Evolutionary conservation across 2,329 filamentous ascomycete genomes (phyloP).

Genomic region (Kalaharituber pfeilii): DNA sequence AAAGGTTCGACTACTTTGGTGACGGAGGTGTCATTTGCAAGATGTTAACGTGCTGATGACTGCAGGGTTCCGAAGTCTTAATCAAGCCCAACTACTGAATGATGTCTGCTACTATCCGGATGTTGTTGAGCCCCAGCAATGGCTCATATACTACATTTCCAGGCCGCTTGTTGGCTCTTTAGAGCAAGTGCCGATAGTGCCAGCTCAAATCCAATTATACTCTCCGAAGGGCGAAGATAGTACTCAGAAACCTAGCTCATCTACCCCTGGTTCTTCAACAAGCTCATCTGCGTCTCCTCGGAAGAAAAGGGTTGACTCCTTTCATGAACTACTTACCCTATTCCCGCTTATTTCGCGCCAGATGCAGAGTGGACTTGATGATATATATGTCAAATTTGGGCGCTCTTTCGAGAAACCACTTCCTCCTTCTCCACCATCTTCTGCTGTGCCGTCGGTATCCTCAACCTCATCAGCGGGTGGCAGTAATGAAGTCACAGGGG

Average conservation of each 20-base stretch:
- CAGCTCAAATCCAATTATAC: constrained; percentile 10
- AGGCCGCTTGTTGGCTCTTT: constrained; percentile 68
- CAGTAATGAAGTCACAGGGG: constrained; percentile 4
- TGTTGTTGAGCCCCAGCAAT: constrained; percentile 74
- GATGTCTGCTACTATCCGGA: constrained; percentile 83
- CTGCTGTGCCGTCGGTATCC: constrained; percentile 30
- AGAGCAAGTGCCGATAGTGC: constrained; percentile 34
- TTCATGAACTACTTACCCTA: constrained; percentile 72
- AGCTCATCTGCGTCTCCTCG: constrained; percentile 34
- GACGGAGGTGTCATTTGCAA: not conserved
- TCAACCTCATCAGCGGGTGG: not conserved
- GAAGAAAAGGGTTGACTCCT: constrained; percentile 84
- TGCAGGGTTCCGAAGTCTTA: constrained; percentile 73
- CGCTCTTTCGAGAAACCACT: constrained; percentile 70
- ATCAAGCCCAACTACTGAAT: constrained; percentile 69
- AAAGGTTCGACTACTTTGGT: constrained; percentile 46
- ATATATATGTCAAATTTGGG: constrained; percentile 75
- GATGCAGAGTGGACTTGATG: constrained; percentile 84
- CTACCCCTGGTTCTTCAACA: constrained; percentile 26
- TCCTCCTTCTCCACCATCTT: constrained; percentile 35
- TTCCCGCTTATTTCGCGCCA: constrained; percentile 93
- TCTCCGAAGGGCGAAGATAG: constrained; percentile 3
- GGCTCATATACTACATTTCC: constrained; percentile 93
- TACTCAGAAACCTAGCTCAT: constrained; percentile 11
- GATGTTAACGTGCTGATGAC: constrained; percentile 22